Evolutionary conservation across 352 stramenopile species (phyloP), one percentile per base, ranked within the genome.

Genomic region (Phytophthora sansomeana): DNA sequence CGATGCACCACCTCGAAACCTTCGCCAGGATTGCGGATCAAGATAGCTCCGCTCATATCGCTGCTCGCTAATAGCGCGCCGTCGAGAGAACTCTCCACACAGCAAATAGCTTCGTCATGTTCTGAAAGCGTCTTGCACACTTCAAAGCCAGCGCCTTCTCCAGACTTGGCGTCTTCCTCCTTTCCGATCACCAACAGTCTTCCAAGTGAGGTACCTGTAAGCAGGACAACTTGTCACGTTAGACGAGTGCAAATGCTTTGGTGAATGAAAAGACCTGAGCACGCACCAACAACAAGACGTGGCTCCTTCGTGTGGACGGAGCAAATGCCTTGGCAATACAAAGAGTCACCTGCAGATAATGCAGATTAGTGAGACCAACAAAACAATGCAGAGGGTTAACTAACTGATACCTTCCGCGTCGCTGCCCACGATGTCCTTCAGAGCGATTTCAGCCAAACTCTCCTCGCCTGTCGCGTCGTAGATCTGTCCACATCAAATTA

Each of bases 251-350:
- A 24, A 24, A 24, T 24, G 30, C 10, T 32, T 48, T 3, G 13
- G 2, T 49, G 10, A 48, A 21, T 9, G 9, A 39, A 46, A 14
- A 33, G 1, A 44, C 42, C 1, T 9, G 3, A 24, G 21, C 1
- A 46, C 77, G 38, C 36, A 91, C 80, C 82, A 14, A 93, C 65
- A 16, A 87, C 71, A 42, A 91, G 36, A 29, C 63, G 67, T 19
- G 77, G 68, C 5, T 78, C 62, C 48, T 80, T 81, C 48, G 76
- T 77, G 51, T 88, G 64, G 44, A 90, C 60, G 13, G 79, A 75
- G 28, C 72, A 85, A 46, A 93, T 90, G 36, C 84, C 84, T 33
- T 80, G 73, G 32, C 84, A 90, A 58, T 89, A 91, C 6, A 87
- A 35, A 8, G 70, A 72, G 24, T 71, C 67, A 6, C 68, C 84